Percentiles rank a stretch among this genome's conserved stretches.
Conservation (phyloP, 2,329 filamentous ascomycete genomes). For the Arthrobotrys megalospora region DNA sequence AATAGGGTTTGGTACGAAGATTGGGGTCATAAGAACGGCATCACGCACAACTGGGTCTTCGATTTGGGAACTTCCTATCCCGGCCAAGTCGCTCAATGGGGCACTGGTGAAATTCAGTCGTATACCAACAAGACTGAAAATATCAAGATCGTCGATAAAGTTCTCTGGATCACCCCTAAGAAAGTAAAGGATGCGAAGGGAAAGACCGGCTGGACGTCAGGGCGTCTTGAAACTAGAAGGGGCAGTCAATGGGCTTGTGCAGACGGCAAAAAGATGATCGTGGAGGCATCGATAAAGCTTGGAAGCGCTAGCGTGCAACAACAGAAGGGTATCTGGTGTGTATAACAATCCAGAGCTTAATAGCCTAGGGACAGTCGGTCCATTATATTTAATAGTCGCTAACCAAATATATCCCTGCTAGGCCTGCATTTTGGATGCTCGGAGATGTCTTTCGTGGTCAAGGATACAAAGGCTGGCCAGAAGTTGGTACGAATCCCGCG, state of each 20-base stretch:
- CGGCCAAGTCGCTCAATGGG: conserved; percentile 67
- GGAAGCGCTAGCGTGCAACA: conserved; percentile 25
- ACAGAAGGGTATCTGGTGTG: conserved; percentile 47
- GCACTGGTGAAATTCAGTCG: conserved; percentile 70
- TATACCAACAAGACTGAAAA: conserved; percentile 69
- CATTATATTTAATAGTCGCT: neutral
- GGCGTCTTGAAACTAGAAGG: conserved; percentile 68
- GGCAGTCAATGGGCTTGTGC: conserved; percentile 66
- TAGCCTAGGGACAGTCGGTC: neutral
- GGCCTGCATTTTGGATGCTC: conserved; percentile 71
- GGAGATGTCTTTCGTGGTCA: conserved; percentile 67
- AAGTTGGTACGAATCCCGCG: conserved; percentile 11
- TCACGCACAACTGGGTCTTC: conserved; percentile 39
- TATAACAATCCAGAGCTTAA: neutral
- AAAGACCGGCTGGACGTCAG: conserved; percentile 68
- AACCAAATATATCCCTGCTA: conserved; percentile 64
- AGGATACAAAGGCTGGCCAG: conserved; percentile 68
- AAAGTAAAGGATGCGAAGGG: conserved; percentile 60
- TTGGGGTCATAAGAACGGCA: conserved; percentile 25
- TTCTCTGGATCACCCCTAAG: conserved; percentile 67
- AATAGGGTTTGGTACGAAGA: conserved; percentile 46
- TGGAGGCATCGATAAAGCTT: conserved; percentile 67
- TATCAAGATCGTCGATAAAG: conserved; percentile 67
- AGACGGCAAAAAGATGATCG: conserved; percentile 66
- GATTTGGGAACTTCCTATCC: conserved; percentile 44